These are phyloP conservation scores for Penicillium canariense DNA, from an alignment of 495 filamentous ascomycete genomes.

Conservation along the genomic window DNA sequence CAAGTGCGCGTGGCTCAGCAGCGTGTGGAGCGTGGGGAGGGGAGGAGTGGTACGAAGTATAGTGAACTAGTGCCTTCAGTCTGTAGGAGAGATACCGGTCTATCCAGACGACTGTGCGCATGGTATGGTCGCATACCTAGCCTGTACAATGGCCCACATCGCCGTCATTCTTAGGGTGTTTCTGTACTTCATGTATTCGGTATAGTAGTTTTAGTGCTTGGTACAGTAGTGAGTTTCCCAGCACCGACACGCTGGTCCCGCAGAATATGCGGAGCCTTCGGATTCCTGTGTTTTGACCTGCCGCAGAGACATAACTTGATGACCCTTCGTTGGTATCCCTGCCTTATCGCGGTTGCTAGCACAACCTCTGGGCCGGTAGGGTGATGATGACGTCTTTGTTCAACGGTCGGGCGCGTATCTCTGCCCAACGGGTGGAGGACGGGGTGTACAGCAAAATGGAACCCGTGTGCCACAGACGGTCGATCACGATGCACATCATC, in stretches of 20 bases:
- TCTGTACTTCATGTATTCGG: background rate
- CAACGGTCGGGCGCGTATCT: constrained; percentile 16
- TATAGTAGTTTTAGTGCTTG: background rate
- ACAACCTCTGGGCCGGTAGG: background rate
- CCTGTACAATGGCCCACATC: constrained; percentile 17
- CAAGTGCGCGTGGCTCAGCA: too few species aligned
- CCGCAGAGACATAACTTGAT: constrained; percentile 6
- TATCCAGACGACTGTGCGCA: background rate
- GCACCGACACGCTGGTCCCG: constrained; percentile 33
- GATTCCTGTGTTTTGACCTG: constrained; percentile 30
- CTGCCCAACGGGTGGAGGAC: constrained; percentile 15
- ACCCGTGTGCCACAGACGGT: constrained; percentile 24
- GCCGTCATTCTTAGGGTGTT: constrained; percentile 15
- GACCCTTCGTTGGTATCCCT: constrained; percentile 13
- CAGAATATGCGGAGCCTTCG: constrained; percentile 32
- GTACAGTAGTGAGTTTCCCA: background rate
- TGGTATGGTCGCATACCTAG: constrained; percentile 14
- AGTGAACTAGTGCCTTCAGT: background rate
- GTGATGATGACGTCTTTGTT: constrained; percentile 8
- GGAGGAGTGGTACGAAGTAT: background rate
- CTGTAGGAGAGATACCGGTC: background rate
- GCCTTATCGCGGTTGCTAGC: background rate
- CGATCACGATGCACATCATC: constrained; percentile 28
- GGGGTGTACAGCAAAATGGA: constrained; percentile 7
- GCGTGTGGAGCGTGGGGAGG: too few species aligned